These are phyloP conservation scores for Mangifera indica DNA, from an alignment of 345 rosid species.

Conservation along the genomic window DNA sequence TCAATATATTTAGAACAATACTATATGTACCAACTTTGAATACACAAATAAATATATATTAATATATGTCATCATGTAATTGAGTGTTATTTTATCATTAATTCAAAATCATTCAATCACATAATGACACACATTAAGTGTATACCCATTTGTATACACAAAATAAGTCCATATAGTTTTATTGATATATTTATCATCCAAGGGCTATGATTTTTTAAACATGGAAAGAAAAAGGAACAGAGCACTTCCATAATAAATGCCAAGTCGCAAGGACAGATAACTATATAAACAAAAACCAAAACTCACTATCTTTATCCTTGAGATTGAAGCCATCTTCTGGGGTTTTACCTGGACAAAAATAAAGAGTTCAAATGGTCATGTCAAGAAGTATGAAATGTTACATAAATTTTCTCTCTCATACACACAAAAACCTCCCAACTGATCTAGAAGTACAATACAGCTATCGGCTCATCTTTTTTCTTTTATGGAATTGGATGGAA, in stretches of 20 bases:
- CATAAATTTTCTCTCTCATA: neutral
- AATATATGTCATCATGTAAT: too few relatives aligned
- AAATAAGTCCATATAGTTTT: too few relatives aligned
- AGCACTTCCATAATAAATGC: too few relatives aligned
- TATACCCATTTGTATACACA: too few relatives aligned
- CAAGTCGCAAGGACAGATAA: neutral
- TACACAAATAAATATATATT: too few relatives aligned
- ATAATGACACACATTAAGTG: too few relatives aligned
- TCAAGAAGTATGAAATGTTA: neutral
- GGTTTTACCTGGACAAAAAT: constrained; percentile 34
- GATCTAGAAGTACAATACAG: neutral
- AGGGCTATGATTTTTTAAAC: too few relatives aligned
- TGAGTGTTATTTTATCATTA: too few relatives aligned
- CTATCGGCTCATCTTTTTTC: neutral
- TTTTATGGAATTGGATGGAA: neutral
- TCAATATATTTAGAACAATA: too few relatives aligned
- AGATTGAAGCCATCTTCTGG: constrained; percentile 41
- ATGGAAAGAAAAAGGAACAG: too few relatives aligned
- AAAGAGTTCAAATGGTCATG: constrained; percentile 5
- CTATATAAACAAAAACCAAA: neutral
- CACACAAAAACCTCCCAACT: neutral
- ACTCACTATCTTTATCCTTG: constrained; percentile 43
- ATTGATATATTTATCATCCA: neutral
- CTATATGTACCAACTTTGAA: too few relatives aligned
- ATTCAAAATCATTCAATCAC: too few relatives aligned